These are phyloP conservation scores for Apodospora peruviana DNA, from an alignment of 495 filamentous ascomycete genomes.

Conservation along the genomic window DNA sequence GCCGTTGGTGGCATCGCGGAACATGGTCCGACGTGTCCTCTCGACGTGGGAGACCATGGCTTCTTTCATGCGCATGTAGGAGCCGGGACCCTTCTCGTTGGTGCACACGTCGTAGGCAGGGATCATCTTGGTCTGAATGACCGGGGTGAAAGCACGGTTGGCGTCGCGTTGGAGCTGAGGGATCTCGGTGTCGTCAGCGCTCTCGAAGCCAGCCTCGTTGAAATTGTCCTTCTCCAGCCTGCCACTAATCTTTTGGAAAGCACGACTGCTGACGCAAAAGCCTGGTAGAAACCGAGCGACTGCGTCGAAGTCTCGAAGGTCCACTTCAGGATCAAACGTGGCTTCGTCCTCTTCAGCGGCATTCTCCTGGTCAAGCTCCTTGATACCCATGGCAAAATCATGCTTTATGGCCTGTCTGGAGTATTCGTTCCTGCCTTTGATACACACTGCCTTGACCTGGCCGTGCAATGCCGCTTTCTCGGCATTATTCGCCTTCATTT, in stretches of 20 bases:
- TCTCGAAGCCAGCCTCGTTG: constrained; percentile 17
- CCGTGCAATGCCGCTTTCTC: constrained; percentile 24
- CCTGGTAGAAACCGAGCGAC: constrained; percentile 50
- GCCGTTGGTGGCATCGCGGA: constrained; percentile 37
- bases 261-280: constrained; percentile 56
- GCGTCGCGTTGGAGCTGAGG: constrained; percentile 54
- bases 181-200: constrained; percentile 38
- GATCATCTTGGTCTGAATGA: constrained; percentile 42
- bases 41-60: constrained; percentile 49
- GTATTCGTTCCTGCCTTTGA: constrained; percentile 50
- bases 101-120: constrained; percentile 44
- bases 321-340: constrained; percentile 26
- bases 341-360: constrained; percentile 11
- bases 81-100: constrained; percentile 45
- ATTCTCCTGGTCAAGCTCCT: constrained; percentile 26
- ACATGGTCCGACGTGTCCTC: constrained; percentile 41
- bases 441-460: constrained; percentile 39
- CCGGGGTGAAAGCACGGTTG: constrained; percentile 51
- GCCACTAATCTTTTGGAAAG: constrained; percentile 50
- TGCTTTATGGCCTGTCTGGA: constrained; percentile 46
- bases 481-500: constrained; percentile 7
- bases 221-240: constrained; percentile 42
- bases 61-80: constrained; percentile 50
- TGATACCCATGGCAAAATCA: constrained; percentile 53
- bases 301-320: constrained; percentile 49